These are phyloP conservation scores for Ogataea salicorniae DNA, from an alignment of 805 yeast genomes.

Conservation along the genomic window DNA sequence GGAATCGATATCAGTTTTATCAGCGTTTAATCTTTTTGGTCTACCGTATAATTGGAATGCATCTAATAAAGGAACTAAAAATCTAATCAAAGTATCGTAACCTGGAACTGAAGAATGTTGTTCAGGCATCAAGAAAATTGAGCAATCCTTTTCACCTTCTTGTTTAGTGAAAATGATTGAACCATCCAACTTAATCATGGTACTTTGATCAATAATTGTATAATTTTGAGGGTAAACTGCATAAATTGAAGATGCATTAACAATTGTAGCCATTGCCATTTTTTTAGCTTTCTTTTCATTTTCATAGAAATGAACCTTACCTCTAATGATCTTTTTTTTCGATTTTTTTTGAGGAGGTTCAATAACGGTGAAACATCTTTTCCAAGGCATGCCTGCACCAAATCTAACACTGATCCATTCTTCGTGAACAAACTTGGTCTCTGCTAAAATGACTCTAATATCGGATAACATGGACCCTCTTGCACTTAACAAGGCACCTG, in stretches of 20 bases:
- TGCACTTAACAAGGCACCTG: constrained; percentile 91
- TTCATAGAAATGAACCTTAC: constrained; percentile 76
- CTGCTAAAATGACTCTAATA: constrained; percentile 78
- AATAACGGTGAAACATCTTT: constrained; percentile 84
- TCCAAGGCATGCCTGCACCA: constrained; percentile 98
- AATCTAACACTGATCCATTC: constrained; percentile 95
- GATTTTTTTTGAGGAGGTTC: constrained; percentile 56
- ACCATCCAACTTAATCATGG: constrained; percentile 88
- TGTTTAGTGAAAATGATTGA: constrained; percentile 54
- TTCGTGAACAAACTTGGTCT: constrained; percentile 79
- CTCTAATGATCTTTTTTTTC: constrained; percentile 46
- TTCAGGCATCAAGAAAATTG: constrained; percentile 79
- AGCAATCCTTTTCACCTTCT: constrained; percentile 48
- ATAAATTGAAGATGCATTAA: constrained; percentile 63
- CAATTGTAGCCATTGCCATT: constrained; percentile 73
- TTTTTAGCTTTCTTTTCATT: constrained; percentile 71
- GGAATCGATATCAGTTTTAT: constrained; percentile 59
- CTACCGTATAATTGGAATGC: constrained; percentile 78
- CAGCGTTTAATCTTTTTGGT: constrained; percentile 69
- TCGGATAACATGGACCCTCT: constrained; percentile 85
- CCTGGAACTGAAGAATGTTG: constrained; percentile 79
- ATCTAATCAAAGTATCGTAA: constrained; percentile 78
- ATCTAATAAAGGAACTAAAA: constrained; percentile 69
- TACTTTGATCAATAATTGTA: constrained; percentile 74
- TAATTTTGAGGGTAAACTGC: constrained; percentile 92